phyloP scores from a whole-genome alignment of 805 yeast species.

The Saccharomyces mikatae region DNA sequence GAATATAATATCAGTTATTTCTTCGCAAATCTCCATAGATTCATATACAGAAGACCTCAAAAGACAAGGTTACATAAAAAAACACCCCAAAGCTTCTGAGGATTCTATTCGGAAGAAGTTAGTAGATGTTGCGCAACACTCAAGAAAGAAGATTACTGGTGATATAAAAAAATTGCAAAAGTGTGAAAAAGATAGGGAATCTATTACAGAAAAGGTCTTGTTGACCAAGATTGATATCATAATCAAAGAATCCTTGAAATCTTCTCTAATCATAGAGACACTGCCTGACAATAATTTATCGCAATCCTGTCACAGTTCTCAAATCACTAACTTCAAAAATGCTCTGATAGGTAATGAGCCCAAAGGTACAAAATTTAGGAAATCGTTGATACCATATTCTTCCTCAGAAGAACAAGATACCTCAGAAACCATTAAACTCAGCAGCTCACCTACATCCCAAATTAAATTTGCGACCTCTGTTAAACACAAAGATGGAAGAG shows the following conservation, averaged over 20 bases:
- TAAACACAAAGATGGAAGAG: conserved; percentile 17
- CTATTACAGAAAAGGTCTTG: not conserved
- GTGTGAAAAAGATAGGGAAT: not conserved
- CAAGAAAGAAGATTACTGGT: not conserved
- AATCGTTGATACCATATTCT: not conserved
- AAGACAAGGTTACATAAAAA: not conserved
- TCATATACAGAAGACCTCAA: not conserved
- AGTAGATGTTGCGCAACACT: not conserved
- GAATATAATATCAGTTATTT: not conserved
- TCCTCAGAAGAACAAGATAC: not conserved
- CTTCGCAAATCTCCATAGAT: not conserved
- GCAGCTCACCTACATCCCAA: conserved; percentile 6
- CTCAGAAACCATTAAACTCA: conserved; percentile 1
- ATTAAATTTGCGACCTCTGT: conserved; percentile 23
- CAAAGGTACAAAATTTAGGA: not conserved
- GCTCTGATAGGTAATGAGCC: not conserved
- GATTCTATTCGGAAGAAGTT: not conserved
- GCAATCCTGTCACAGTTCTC: not conserved
- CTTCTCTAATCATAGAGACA: not conserved
- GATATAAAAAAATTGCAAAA: not conserved
- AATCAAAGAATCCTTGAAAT: not conserved
- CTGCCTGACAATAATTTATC: not conserved
- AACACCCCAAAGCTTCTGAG: not conserved
- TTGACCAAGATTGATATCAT: not conserved
- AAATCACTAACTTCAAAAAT: not conserved